These are phyloP conservation scores for Penicillium sp. DNA, from an alignment of 2,329 filamentous ascomycete species.

Conservation along the genomic window DNA sequence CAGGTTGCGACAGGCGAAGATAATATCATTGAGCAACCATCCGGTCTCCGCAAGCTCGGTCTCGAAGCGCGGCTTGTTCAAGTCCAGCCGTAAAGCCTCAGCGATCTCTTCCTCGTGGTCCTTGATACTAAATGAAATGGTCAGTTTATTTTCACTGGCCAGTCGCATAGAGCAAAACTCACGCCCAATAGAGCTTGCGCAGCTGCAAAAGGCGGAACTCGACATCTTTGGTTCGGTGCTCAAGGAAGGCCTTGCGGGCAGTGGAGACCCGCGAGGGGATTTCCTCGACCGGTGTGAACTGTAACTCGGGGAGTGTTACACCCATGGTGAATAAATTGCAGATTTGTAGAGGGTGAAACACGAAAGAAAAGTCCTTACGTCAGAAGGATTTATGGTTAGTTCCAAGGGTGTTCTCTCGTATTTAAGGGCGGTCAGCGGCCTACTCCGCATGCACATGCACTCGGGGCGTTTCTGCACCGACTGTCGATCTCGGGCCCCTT, in stretches of 20 bases:
- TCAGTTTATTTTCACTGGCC: conserved; percentile 9
- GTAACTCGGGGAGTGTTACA: conserved; percentile 48
- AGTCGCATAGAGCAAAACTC: conserved; percentile 22
- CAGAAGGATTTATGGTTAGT: neutral
- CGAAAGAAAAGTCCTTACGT: neutral
- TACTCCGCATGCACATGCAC: conserved; percentile 20
- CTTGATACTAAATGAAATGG: conserved; percentile 53
- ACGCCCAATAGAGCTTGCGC: conserved; percentile 92
- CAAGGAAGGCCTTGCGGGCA: conserved; percentile 69
- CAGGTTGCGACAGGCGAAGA: conserved; percentile 76
- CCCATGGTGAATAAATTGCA: conserved; percentile 30
- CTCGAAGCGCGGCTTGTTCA: conserved; percentile 78
- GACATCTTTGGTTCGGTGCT: conserved; percentile 78
- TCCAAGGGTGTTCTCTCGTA: neutral
- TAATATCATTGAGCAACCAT: conserved; percentile 78
- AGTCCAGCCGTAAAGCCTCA: conserved; percentile 74
- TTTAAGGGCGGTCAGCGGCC: neutral
- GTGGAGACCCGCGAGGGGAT: conserved; percentile 64
- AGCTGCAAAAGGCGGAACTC: conserved; percentile 83
- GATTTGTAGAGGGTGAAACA: neutral
- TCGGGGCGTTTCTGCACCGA: conserved; percentile 5
- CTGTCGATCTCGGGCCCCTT: conserved; percentile 8
- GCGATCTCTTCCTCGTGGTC: conserved; percentile 73
- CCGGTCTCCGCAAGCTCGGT: conserved; percentile 71
- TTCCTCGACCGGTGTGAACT: conserved; percentile 64